A percentile compares a stretch with the other conserved stretches of the same genome.
Evolutionary conservation across 345 rosid genomes (phyloP).

Genomic region (Raphanus raphanistrum): DNA sequence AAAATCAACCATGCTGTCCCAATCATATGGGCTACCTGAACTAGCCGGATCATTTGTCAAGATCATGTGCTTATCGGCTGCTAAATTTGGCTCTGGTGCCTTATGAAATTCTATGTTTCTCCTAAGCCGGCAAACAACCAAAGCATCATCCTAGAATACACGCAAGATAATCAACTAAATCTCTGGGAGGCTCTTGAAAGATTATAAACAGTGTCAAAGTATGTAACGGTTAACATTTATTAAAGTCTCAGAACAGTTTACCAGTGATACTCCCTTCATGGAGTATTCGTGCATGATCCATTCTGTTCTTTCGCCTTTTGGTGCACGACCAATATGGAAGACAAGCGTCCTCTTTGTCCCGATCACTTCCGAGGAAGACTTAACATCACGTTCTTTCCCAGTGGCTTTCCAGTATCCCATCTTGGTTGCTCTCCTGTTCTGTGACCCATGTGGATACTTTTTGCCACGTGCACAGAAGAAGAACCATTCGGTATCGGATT

Average conservation of each 20-base stretch:
- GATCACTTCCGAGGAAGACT: conserved; percentile 54
- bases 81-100: conserved; percentile 9
- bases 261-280: conserved; percentile 63
- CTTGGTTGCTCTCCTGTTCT: conserved; percentile 76
- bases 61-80: neutral
- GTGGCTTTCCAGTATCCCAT: conserved; percentile 95
- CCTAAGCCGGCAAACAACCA: conserved; percentile 78
- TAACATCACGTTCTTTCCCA: conserved; percentile 83
- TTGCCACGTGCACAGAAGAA: conserved; percentile 84
- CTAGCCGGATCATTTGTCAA: conserved; percentile 20
- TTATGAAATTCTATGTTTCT: conserved; percentile 55
- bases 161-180: neutral
- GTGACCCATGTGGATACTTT: conserved; percentile 81
- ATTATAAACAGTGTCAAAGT: neutral
- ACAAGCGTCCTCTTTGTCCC: conserved; percentile 92
- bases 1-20: conserved; percentile 37
- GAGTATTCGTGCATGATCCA: conserved; percentile 92
- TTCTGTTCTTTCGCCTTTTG: conserved; percentile 86
- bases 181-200: neutral
- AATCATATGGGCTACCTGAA: conserved; percentile 15
- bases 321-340: conserved; percentile 87
- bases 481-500: conserved; percentile 84
- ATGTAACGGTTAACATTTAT: neutral
- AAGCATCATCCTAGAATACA: conserved; percentile 55
- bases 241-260: neutral